A percentile compares a stretch with the other conserved stretches of the same genome.
phyloP scores from a whole-genome alignment of 2,329 filamentous ascomycete species.

The Alternaria burnsii region DNA sequence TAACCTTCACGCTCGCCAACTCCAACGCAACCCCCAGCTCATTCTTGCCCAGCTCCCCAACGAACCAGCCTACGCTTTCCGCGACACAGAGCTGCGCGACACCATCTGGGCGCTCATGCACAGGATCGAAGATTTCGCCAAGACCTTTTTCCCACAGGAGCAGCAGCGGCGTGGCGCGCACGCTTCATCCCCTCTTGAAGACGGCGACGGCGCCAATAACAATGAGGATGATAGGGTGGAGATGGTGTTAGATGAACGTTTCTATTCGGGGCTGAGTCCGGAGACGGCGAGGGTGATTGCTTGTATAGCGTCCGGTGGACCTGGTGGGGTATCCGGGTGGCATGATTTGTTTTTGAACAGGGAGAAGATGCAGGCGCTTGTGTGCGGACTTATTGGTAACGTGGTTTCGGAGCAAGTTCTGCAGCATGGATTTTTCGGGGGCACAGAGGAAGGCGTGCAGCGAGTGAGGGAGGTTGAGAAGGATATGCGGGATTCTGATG shows the following conservation, averaged over 20 bases:
- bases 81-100: slow-evolving; percentile 41
- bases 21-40: neutral
- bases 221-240: neutral
- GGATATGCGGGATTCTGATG: slow-evolving; percentile 25
- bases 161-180: slow-evolving; percentile 6
- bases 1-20: slow-evolving; percentile 7
- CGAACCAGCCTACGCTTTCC: slow-evolving; percentile 36
- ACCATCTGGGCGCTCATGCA: slow-evolving; percentile 24
- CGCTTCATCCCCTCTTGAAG: neutral
- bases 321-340: slow-evolving; percentile 34
- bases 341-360: slow-evolving; percentile 30
- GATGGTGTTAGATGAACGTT: neutral
- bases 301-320: slow-evolving; percentile 37
- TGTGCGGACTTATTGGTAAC: slow-evolving; percentile 41
- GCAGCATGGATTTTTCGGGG: slow-evolving; percentile 38
- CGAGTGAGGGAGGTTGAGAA: neutral
- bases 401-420: slow-evolving; percentile 44
- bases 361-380: slow-evolving; percentile 31
- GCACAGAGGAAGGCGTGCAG: neutral
- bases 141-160: neutral
- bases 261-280: slow-evolving; percentile 11
- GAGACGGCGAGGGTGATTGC: slow-evolving; percentile 38
- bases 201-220: too few relatives aligned
- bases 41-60: neutral
- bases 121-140: slow-evolving; percentile 13